Evolutionary conservation across 2,329 filamentous ascomycete species (phyloP).

Genomic region (Phaeosphaeria sp.): DNA sequence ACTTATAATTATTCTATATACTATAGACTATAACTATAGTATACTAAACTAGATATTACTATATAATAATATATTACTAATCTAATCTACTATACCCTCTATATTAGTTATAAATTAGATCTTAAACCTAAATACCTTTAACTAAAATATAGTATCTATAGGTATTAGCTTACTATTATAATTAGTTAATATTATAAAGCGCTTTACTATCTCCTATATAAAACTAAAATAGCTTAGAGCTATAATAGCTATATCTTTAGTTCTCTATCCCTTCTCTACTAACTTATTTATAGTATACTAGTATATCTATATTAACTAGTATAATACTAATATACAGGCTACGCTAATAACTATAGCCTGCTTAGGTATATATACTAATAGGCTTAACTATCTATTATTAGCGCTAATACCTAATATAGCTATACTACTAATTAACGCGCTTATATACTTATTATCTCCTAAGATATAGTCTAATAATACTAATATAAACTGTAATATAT

Average conservation of each 20-base stretch:
- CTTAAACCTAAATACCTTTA: slow-evolving; percentile 10
- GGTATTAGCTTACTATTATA: slow-evolving; percentile 2
- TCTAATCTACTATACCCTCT: slow-evolving; percentile 8
- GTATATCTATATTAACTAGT: background rate
- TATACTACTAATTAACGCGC: slow-evolving; percentile 11
- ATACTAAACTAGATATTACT: no score
- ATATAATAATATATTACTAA: slow-evolving; percentile 12
- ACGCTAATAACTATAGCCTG: slow-evolving; percentile 2
- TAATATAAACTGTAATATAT: slow-evolving; percentile 10
- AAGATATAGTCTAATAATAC: slow-evolving; percentile 8
- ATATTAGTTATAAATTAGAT: slow-evolving; percentile 8
- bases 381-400: slow-evolving; percentile 5
- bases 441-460: slow-evolving; percentile 12
- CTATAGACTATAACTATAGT: slow-evolving; percentile 14
- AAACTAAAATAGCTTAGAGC: slow-evolving; percentile 3
- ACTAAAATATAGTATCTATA: slow-evolving; percentile 6
- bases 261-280: background rate
- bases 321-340: slow-evolving; percentile 11
- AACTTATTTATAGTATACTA: background rate
- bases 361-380: slow-evolving; percentile 11
- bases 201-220: slow-evolving; percentile 6
- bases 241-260: background rate
- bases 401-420: slow-evolving; percentile 8
- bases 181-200: slow-evolving; percentile 6
- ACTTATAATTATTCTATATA: slow-evolving; percentile 15